These are phyloP conservation scores for Golovinomyces cichoracearum DNA, from an alignment of 2,329 filamentous ascomycete genomes.

Conservation along the genomic window DNA sequence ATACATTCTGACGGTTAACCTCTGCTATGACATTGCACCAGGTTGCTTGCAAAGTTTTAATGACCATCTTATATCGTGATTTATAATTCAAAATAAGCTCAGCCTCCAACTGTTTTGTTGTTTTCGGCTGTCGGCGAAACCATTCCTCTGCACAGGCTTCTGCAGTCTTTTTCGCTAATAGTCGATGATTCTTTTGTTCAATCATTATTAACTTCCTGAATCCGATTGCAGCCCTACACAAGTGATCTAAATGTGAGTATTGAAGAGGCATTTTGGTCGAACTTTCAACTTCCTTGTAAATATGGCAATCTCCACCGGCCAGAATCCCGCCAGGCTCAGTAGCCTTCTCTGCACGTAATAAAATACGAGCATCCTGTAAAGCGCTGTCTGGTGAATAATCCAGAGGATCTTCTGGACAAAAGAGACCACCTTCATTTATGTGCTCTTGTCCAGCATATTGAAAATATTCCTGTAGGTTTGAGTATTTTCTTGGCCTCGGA, in stretches of 20 bases:
- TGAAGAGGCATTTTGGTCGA: slow-evolving; percentile 48
- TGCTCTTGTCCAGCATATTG: slow-evolving; percentile 24
- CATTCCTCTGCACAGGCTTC: slow-evolving; percentile 54
- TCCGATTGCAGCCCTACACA: slow-evolving; percentile 51
- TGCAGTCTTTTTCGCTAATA: slow-evolving; percentile 54
- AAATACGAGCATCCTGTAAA: slow-evolving; percentile 39
- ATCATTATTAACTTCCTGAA: slow-evolving; percentile 56
- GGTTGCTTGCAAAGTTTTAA: slow-evolving; percentile 28
- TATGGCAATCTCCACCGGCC: slow-evolving; percentile 40
- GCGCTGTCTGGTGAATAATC: slow-evolving; percentile 35
- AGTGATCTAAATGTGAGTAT: slow-evolving; percentile 69
- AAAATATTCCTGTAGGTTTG: slow-evolving; percentile 33
- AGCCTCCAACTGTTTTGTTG: slow-evolving; percentile 52
- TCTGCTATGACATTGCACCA: slow-evolving; percentile 39
- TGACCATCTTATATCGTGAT: slow-evolving; percentile 43
- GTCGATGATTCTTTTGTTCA: slow-evolving; percentile 53
- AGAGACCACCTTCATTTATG: slow-evolving; percentile 29
- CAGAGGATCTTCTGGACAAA: slow-evolving; percentile 29
- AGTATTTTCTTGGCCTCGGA: slow-evolving; percentile 24
- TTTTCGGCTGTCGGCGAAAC: slow-evolving; percentile 46
- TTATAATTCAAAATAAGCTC: slow-evolving; percentile 47
- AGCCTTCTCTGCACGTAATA: slow-evolving; percentile 45
- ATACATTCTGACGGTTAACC: slow-evolving; percentile 32
- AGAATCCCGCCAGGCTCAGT: slow-evolving; percentile 50
- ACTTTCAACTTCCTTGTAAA: slow-evolving; percentile 42